phyloP scores from a whole-genome alignment of 2,329 filamentous ascomycete genomes.

The Fusarium falciforme region DNA sequence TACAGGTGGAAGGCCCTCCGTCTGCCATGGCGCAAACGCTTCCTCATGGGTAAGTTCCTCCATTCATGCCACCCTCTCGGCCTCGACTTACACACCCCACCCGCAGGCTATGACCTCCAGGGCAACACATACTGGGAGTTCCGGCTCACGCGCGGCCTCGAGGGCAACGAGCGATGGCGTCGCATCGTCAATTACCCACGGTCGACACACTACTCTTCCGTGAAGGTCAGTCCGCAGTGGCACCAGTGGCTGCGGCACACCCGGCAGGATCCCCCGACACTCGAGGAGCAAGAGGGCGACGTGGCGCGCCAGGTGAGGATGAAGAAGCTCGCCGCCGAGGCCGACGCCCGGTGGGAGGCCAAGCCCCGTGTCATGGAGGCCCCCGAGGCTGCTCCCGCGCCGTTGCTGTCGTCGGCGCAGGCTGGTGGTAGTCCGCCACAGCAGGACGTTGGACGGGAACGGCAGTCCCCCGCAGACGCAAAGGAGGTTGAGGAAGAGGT shows the following conservation, averaged over 20 bases:
- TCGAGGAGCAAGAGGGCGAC: slow-evolving; percentile 68
- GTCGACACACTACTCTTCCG: slow-evolving; percentile 64
- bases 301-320: slow-evolving; percentile 64
- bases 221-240: slow-evolving; percentile 71
- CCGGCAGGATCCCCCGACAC: slow-evolving; percentile 63
- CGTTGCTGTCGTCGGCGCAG: slow-evolving; percentile 23
- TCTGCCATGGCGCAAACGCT: slow-evolving; percentile 72
- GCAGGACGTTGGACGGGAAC: slow-evolving; percentile 13
- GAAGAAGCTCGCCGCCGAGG: slow-evolving; percentile 67
- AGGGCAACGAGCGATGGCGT: slow-evolving; percentile 61
- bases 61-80: not conserved
- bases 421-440: not conserved
- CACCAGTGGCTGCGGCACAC: slow-evolving; percentile 76
- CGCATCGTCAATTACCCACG: slow-evolving; percentile 71
- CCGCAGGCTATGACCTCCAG: slow-evolving; percentile 69
- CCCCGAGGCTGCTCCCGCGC: slow-evolving; percentile 36
- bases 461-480: not conserved
- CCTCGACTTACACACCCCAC: slow-evolving; percentile 35
- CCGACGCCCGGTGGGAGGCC: slow-evolving; percentile 72
- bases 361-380: slow-evolving; percentile 63
- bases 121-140: slow-evolving; percentile 80
- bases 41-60: slow-evolving; percentile 66
- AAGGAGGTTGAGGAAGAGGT: slow-evolving; percentile 12
- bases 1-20: slow-evolving; percentile 71
- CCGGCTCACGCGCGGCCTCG: slow-evolving; percentile 59